Evolutionary conservation across 164 flowering plant genomes (phyloP).

Genomic region (Liriodendron chinense): DNA sequence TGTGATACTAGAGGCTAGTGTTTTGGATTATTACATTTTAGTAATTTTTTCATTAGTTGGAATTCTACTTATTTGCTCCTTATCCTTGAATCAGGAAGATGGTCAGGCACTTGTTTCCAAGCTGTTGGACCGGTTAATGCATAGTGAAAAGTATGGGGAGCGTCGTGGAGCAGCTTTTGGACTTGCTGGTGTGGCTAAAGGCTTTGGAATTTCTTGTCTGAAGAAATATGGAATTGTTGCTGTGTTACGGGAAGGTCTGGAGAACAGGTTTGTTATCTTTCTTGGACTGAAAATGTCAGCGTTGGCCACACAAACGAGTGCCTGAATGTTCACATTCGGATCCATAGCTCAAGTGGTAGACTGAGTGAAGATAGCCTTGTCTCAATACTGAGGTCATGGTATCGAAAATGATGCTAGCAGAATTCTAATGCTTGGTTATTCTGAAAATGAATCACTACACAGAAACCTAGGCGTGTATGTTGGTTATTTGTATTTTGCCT

Average conservation of each 20-base stretch:
- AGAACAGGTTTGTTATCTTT: constrained; percentile 57
- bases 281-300: background rate
- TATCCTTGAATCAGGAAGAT: constrained; percentile 60
- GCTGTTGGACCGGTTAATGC: constrained; percentile 78
- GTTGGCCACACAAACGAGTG: too few relatives aligned
- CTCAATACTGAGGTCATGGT: too few relatives aligned
- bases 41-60: background rate
- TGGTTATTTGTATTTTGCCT: too few relatives aligned
- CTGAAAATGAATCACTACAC: too few relatives aligned
- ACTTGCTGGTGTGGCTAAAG: constrained; percentile 90
- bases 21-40: background rate
- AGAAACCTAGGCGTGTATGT: too few relatives aligned
- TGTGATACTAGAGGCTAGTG: background rate
- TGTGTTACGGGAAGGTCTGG: constrained; percentile 57
- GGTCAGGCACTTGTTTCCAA: constrained; percentile 72
- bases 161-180: constrained; percentile 99
- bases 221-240: constrained; percentile 73
- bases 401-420: too few relatives aligned
- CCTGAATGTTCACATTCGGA: too few relatives aligned
- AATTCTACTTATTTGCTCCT: background rate
- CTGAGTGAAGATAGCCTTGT: too few relatives aligned
- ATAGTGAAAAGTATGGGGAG: constrained; percentile 95
- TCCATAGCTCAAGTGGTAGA: too few relatives aligned
- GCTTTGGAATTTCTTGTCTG: constrained; percentile 79
- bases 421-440: too few relatives aligned